Base-by-base conservation (phyloP, 495 filamentous ascomycete genomes). In the Daldinia vernicosa region DNA sequence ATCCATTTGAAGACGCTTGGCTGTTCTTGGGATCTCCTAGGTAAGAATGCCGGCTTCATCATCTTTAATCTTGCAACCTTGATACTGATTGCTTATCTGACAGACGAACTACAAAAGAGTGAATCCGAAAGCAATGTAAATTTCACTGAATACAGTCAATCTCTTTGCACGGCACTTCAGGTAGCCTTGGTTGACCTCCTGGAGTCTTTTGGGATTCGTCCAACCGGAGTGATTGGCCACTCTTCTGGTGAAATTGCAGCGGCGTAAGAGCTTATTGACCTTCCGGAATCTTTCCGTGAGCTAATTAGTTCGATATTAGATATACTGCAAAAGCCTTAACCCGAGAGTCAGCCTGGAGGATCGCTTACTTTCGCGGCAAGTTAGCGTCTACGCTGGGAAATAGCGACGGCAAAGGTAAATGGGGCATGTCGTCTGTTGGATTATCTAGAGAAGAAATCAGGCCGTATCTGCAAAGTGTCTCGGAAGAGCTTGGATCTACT, bases 201-300 rank as follows among this genome's bases (percentile, higher is more conserved):
- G 2, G 61, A 64, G 1, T 72, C 73, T 5, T 87, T 83, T 82
- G 80, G 79, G 5, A 80, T 90, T 24, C 69, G 35, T 0, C 84
- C 86, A 0, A 64, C 65, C 4, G 79, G 79, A 14, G 86, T 88
- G 0, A 80, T 86, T 0, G 87, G 88, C 14, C 88, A 90, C 67
- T 90, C 87, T 2, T 85, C 82, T 56, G 88, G 88, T 9, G 88
- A 90, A 69, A 89, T 89, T 67, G 83, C 83, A 0, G 84, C 84
- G 2, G 82, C 84, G 0, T 84, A 82, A 60, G 71, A 39, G 2
- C 7, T 15, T 39, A 11, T 11, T 39, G 6, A 1, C 26, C 4
- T 27, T 39, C 35, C 2, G 9, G 35, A 8, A 39, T 39, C 35
- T 39, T 1, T 15, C 35, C 7, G 35, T 1, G 6, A 39, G 35